phyloP scores from a whole-genome alignment of 192 early-diverging fungal species.

The Haplosporangium gracile region DNA sequence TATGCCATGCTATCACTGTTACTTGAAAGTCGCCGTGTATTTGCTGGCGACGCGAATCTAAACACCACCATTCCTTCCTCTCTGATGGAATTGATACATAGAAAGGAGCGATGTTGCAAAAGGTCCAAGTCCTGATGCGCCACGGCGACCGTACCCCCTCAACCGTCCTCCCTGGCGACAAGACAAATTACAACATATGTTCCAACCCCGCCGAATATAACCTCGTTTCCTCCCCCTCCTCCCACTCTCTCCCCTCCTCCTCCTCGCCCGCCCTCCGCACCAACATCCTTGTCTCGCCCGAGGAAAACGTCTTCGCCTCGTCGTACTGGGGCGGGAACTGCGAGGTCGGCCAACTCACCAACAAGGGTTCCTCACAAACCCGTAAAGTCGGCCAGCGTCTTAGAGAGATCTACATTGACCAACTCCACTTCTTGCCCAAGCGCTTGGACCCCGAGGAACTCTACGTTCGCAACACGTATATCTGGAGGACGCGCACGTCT shows the following conservation, averaged over 20 bases:
- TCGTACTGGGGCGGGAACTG: constrained; percentile 61
- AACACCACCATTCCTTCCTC: not conserved
- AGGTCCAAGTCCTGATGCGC: constrained; percentile 69
- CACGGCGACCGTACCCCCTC: constrained; percentile 69
- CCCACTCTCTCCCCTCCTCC: not conserved
- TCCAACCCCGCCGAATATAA: constrained; percentile 3
- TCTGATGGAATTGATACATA: not conserved
- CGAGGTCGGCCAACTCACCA: constrained; percentile 71
- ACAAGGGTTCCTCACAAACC: constrained; percentile 68
- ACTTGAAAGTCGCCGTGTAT: too few species aligned
- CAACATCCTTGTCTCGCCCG: constrained; percentile 25
- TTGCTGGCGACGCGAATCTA: too few species aligned
- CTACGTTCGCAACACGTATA: constrained; percentile 70
- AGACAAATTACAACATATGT: constrained; percentile 55
- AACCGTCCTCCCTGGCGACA: constrained; percentile 49
- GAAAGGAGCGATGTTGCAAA: constrained; percentile 61
- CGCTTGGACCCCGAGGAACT: constrained; percentile 58
- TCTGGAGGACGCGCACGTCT: constrained; percentile 71
- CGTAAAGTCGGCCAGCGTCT: constrained; percentile 56
- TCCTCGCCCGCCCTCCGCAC: not conserved
- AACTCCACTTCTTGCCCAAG: constrained; percentile 57
- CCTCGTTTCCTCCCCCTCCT: not conserved
- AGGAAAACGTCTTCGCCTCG: constrained; percentile 44
- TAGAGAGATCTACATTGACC: constrained; percentile 64
- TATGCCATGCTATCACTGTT: not conserved